These are phyloP conservation scores for Alisma plantagoaquatica DNA, from an alignment of 106 monocot species.

Conservation along the genomic window DNA sequence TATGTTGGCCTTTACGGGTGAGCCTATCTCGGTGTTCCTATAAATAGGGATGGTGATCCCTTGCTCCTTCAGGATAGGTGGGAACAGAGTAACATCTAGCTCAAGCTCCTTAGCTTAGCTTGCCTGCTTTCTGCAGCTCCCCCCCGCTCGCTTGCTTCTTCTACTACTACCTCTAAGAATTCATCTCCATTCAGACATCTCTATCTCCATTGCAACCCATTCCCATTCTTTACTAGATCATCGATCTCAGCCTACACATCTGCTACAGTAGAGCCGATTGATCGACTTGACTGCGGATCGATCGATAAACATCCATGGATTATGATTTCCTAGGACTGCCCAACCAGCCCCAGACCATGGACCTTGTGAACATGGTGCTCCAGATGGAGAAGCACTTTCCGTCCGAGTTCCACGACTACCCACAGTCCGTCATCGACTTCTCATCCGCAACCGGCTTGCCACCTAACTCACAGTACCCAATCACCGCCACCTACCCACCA, in stretches of 20 bases:
- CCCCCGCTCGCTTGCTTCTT: background rate
- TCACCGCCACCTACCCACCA: background rate
- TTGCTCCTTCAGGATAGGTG: no score
- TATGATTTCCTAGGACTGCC: slow-evolving; percentile 1
- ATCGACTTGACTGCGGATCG: no score
- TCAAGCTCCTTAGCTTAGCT: no score
- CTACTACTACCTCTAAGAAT: background rate
- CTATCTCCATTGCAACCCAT: background rate
- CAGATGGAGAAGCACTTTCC: slow-evolving; percentile 17
- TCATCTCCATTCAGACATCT: background rate
- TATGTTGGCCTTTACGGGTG: no score
- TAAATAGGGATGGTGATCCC: no score
- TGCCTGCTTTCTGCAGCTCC: background rate
- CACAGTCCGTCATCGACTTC: slow-evolving; percentile 1
- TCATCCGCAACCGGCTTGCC: background rate
- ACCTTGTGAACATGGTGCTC: slow-evolving; percentile 26
- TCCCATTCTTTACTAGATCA: no score
- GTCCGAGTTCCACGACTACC: background rate
- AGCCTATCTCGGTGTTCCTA: no score
- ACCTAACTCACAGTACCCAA: background rate
- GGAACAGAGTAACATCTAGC: no score
- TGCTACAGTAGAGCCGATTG: no score
- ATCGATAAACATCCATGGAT: background rate
- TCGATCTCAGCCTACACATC: no score
- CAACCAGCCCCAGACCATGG: slow-evolving; percentile 22